Conservation (phyloP, 2,329 filamentous ascomycete species). For the Eutypella sp. region DNA sequence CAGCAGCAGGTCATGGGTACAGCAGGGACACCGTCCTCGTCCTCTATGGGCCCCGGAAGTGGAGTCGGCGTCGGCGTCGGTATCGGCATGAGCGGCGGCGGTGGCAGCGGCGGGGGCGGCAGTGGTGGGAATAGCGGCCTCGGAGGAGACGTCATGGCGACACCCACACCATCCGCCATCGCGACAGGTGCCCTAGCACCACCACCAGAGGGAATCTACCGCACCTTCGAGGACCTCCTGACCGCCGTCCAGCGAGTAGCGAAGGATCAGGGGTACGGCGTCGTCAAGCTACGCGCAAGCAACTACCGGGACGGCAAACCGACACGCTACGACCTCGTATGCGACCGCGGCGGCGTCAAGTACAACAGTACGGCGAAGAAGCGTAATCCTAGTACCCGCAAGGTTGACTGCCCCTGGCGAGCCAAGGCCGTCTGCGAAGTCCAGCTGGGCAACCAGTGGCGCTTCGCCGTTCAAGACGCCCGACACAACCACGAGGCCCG, state of each 20-base stretch:
- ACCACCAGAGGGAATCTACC: slow-evolving; percentile 56
- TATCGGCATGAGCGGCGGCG: neutral
- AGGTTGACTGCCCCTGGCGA: slow-evolving; percentile 59
- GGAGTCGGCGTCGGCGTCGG: neutral
- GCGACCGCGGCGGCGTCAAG: slow-evolving; percentile 59
- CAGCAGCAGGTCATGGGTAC: too few relatives aligned
- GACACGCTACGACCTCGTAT: slow-evolving; percentile 58
- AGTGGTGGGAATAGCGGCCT: neutral
- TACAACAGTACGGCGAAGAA: slow-evolving; percentile 63
- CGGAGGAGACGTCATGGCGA: neutral
- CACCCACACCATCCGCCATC: slow-evolving; percentile 22
- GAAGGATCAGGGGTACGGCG: slow-evolving; percentile 58
- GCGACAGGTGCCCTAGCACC: slow-evolving; percentile 37
- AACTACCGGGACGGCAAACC: slow-evolving; percentile 61
- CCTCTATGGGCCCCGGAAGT: neutral
- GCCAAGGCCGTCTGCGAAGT: slow-evolving; percentile 61
- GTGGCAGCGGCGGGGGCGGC: neutral
- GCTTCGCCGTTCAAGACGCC: slow-evolving; percentile 57
- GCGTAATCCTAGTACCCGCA: slow-evolving; percentile 58
- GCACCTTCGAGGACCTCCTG: slow-evolving; percentile 55
- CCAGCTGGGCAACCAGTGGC: slow-evolving; percentile 58
- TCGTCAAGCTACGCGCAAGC: slow-evolving; percentile 58
- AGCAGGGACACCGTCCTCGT: neutral
- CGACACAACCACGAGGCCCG: slow-evolving; percentile 59
- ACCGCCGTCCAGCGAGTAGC: slow-evolving; percentile 53